Evolutionary conservation across 116 monocot species (phyloP).

Genomic region (Papilionanthe hybrid): DNA sequence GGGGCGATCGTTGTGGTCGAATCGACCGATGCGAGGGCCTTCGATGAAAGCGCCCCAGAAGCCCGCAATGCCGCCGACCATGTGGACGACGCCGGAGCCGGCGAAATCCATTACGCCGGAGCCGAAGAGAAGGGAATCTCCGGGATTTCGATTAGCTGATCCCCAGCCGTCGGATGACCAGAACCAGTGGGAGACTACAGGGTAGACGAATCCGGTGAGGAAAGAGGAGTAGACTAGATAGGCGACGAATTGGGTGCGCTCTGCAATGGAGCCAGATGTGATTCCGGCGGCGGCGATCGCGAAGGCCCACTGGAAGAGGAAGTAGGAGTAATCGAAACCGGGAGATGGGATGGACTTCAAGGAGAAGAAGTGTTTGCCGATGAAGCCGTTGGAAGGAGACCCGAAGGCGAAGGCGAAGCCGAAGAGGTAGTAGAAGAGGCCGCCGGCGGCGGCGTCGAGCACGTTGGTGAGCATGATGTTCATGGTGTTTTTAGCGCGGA

Average conservation of each 20-base stretch:
- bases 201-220: slow-evolving; percentile 64
- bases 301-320: slow-evolving; percentile 75
- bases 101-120: slow-evolving; percentile 52
- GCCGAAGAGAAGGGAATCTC: slow-evolving; percentile 27
- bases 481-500: slow-evolving; percentile 76
- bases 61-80: slow-evolving; percentile 55
- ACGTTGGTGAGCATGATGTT: slow-evolving; percentile 94
- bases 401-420: slow-evolving; percentile 65
- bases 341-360: slow-evolving; percentile 26
- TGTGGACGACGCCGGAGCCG: slow-evolving; percentile 52
- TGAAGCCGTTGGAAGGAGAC: slow-evolving; percentile 42
- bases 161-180: slow-evolving; percentile 60
- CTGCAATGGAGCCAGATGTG: slow-evolving; percentile 54
- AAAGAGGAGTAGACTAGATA: slow-evolving; percentile 58
- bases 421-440: slow-evolving; percentile 64
- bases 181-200: slow-evolving; percentile 63
- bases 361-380: slow-evolving; percentile 43
- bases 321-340: slow-evolving; percentile 42
- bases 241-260: slow-evolving; percentile 53
- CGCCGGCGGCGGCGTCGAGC: slow-evolving; percentile 66
- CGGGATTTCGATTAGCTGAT: slow-evolving; percentile 9
- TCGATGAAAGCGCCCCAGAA: slow-evolving; percentile 54
- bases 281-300: slow-evolving; percentile 74
- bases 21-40: slow-evolving; percentile 57
- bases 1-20: slow-evolving; percentile 42